These are phyloP conservation scores for Mycena galericulata DNA, from an alignment of 768 basidiomycete species.

Conservation along the genomic window DNA sequence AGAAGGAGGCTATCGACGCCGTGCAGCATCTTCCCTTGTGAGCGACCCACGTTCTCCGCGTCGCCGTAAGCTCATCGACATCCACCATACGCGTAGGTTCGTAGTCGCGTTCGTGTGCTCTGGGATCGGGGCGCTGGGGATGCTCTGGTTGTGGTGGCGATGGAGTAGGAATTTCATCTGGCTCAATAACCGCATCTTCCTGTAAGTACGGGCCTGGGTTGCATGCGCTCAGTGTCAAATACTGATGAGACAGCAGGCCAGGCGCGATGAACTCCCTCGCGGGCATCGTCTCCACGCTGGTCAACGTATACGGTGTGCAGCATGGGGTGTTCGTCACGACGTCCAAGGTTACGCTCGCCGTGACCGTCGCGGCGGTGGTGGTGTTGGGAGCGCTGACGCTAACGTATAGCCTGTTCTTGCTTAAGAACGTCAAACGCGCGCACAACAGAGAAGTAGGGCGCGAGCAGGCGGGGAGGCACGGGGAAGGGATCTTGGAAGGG, in stretches of 20 bases:
- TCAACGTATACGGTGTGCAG: conserved; percentile 48
- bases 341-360: conserved; percentile 46
- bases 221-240: background rate
- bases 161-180: conserved; percentile 72
- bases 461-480: conserved; percentile 47
- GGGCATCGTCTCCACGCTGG: conserved; percentile 49
- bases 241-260: conserved; percentile 40
- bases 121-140: conserved; percentile 64
- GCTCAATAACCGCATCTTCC: conserved; percentile 66
- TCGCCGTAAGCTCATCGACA: conserved; percentile 6
- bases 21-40: conserved; percentile 61
- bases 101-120: conserved; percentile 67
- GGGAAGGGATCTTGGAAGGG: conserved; percentile 40
- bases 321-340: conserved; percentile 41
- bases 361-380: conserved; percentile 40
- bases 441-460: conserved; percentile 47
- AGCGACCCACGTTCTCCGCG: conserved; percentile 36
- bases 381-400: conserved; percentile 44
- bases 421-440: conserved; percentile 46
- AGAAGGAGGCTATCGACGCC: conserved; percentile 46
- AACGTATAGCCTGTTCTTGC: conserved; percentile 43
- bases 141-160: conserved; percentile 71
- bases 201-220: conserved; percentile 51
- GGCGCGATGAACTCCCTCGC: conserved; percentile 51
- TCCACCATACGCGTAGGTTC: conserved; percentile 61